Base-by-base conservation (phyloP, 331 rosid species). In the Rosa hybrid region DNA sequence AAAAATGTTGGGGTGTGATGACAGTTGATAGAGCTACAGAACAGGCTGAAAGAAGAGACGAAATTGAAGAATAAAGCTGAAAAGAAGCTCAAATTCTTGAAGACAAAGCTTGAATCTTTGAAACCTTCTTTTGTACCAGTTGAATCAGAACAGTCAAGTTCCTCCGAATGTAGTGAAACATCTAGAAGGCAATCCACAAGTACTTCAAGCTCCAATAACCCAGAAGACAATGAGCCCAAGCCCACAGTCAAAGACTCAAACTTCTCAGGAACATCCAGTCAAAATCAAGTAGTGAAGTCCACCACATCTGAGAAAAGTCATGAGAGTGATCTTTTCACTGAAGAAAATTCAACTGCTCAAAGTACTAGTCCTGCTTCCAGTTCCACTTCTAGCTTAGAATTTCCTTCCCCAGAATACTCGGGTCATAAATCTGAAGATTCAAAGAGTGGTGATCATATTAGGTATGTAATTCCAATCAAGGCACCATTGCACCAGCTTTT, bases 21-120 rank as follows among this genome's bases (percentile, higher is more conserved):
- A 65, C 87, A 94, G 98, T 80, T 93, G 86, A 72, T 65, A 76
- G 97, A 91, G 72, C 75, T 94, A 71, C 94, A 90, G 81, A 90
- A 83, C 9, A 63, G 75, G 81, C 82, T 94, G 11, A 88, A 81
- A 69, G 83, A 89, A 78, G 97, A 91, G 92, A 87, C 79, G 25
- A 85, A 81, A 51, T 59, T 87, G 68, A 92, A 87, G 87, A 84
- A 91, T 71, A 91, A 71, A 83, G 92, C 96, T 14, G 90, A 91
- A 81, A 92, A 80, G 83, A 94, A 84, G 90, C 96, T 92, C 68
- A 81, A 67, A 45, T 76, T 80, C 72, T 84, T 94, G 41, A 92
- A 51, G 86, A 88, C 82, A 41, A 92, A 87, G 90, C 87, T 92
- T 83, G 84, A 83, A 64, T 86, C 91, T 81, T 83, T 87, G 57